Evolutionary conservation across 441 rosid genomes (phyloP), one percentile per base, ranked within the genome.

Genomic region (Hura crepitans): DNA sequence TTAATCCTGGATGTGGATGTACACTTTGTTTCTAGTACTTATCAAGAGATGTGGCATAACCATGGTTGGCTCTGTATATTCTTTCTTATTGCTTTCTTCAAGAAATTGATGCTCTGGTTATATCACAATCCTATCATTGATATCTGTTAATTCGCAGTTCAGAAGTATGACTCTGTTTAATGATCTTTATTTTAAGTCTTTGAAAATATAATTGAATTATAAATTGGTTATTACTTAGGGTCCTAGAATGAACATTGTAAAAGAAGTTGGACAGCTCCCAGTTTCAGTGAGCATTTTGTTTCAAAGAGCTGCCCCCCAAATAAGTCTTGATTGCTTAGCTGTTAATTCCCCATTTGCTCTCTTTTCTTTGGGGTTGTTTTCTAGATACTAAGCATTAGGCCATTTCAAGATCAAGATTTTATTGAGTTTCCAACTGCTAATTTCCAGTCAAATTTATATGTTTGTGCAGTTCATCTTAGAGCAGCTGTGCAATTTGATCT

Each of bases 401-500:
- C 31, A 14, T 51, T 28, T 8, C 56, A 47, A 30, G 35, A 25
- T 25, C 50, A 57, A 27, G 47, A 4, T 60, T 14, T 33, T 57
- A 28, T 20, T n/a, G 20, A 17, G 18, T 65, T 46, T 65, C 58
- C 55, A 70, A 51, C 68, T 68, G 33, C 57, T 71, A 27, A 56
- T 76, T 71, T 69, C n/a, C 60, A 54, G 63, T 66, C 60, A 64
- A 72, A 50, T 78, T 62, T 81, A 74, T 70, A 75, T 79, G 56
- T 82, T 71, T 79, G 54, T 81, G 80, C 97, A 96, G 99, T 96
- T 96, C 75, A 95, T 96, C 77, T 86, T 95, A 64, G 99, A 96
- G 90, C 98, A 95, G 84, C 98, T 96, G 61, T 95, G 99, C 87
- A 95, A 94, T 83, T 82, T 96, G 90, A 96, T 96, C 80, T 95